Percentiles rank a stretch among this genome's conserved stretches.
Evolutionary conservation across 768 basidiomycete species (phyloP).

Genomic region (Lepiota brunneoincarnata): DNA sequence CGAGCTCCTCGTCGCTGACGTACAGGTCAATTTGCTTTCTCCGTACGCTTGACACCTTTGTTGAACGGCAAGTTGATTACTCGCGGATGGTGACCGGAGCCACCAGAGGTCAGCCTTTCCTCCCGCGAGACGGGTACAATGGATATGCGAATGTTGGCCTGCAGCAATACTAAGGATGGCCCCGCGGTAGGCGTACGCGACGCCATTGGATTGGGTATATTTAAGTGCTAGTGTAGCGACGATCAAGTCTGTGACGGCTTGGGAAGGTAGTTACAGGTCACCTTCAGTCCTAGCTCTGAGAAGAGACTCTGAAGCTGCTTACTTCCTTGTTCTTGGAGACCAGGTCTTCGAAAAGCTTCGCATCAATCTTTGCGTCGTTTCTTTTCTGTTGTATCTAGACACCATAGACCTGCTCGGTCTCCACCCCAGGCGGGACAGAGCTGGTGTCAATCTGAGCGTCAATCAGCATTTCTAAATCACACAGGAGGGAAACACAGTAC

Average conservation of each 20-base stretch:
- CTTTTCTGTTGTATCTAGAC: slow-evolving; percentile 85
- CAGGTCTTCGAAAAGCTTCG: too few relatives aligned
- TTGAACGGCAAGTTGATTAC: slow-evolving; percentile 94
- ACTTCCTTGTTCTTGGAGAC: slow-evolving; percentile 89
- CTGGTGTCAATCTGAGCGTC: too few relatives aligned
- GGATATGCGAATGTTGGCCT: slow-evolving; percentile 97
- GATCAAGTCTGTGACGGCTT: slow-evolving; percentile 75
- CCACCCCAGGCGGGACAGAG: slow-evolving; percentile 75
- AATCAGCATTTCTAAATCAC: slow-evolving; percentile 48
- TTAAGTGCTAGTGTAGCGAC: slow-evolving; percentile 96
- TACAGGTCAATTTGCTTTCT: slow-evolving; percentile 97
- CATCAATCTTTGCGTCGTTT: slow-evolving; percentile 91
- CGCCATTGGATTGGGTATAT: slow-evolving; percentile 99
- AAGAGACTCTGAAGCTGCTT: too few relatives aligned
- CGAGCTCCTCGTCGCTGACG: slow-evolving; percentile 85
- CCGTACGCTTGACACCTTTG: slow-evolving; percentile 95
- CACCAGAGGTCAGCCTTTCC: slow-evolving; percentile 99
- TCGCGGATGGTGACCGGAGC: slow-evolving; percentile 93
- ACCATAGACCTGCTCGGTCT: slow-evolving; percentile 96
- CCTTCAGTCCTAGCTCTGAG: too few relatives aligned
- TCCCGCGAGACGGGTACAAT: slow-evolving; percentile 97
- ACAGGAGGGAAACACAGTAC: slow-evolving; percentile 68
- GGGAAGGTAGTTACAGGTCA: too few relatives aligned
- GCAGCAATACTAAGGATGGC: slow-evolving; percentile 97
- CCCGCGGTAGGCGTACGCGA: slow-evolving; percentile 98